Evolutionary conservation across 768 basidiomycete genomes (phyloP).

Genomic region (Dictyophora rubrovolvata): DNA sequence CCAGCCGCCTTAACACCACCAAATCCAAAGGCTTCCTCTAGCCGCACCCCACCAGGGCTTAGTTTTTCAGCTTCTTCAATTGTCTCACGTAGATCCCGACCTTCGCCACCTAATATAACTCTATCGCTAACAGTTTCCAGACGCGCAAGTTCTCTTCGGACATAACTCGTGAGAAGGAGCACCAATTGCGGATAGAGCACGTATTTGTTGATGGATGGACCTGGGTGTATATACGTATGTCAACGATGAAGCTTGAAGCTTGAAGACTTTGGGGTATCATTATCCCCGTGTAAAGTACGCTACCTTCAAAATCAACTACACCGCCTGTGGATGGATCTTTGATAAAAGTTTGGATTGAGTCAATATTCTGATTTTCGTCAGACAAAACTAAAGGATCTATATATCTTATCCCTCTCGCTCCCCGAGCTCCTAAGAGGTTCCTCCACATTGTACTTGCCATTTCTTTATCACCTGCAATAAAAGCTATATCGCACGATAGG

Average conservation of each 20-base stretch:
- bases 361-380: constrained; percentile 39
- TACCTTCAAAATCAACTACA: constrained; percentile 16
- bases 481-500: constrained; percentile 56
- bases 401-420: constrained; percentile 56
- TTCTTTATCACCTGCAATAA: constrained; percentile 68
- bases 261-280: no score
- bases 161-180: constrained; percentile 56
- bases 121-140: constrained; percentile 48
- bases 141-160: constrained; percentile 61
- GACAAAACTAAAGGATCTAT: constrained; percentile 27
- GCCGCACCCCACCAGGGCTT: neutral
- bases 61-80: neutral
- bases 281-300: constrained; percentile 1
- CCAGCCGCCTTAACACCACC: neutral
- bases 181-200: constrained; percentile 68
- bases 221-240: constrained; percentile 38
- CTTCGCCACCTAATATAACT: constrained; percentile 18
- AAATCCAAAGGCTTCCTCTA: constrained; percentile 3
- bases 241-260: neutral
- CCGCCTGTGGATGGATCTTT: constrained; percentile 13
- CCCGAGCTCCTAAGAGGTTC: constrained; percentile 79
- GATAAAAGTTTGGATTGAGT: constrained; percentile 38
- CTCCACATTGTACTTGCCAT: constrained; percentile 87
- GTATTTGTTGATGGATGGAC: constrained; percentile 38
- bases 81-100: constrained; percentile 2